Evolutionary conservation across 805 yeast genomes (phyloP), one percentile per base, ranked within the genome.

Genomic region (Wickerhamomyces strasburgensis): DNA sequence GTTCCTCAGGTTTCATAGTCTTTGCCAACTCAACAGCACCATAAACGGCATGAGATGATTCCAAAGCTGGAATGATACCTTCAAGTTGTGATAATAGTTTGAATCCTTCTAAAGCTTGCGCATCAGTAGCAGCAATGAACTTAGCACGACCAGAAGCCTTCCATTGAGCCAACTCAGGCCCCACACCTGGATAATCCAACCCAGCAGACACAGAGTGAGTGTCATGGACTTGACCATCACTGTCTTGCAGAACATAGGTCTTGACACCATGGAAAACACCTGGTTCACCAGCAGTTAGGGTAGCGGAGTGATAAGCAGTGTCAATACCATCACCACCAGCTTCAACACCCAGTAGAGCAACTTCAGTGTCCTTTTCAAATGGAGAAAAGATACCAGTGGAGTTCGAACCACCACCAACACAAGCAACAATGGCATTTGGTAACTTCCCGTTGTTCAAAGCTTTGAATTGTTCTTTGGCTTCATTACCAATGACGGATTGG

Each of bases 321-420:
- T 86, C 87, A 35, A 90, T 48, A 58, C 99, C 99, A 51, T 86
- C 95, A 63, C 99, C 99, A 61, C 96, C 99, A 34, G 99, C 99
- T 68, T 93, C 99, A 43, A 89, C 87, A 61, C 99, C 99, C 21
- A 89, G 65, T 58, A 93, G 68, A 56, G 75, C 77, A 31, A 93
- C 99, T 7, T 75, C 67, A 13, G 58, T 47, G 58, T 88, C 96
- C 14, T 85, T 68, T 58, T 87, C 94, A 58, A 93, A 93, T 37
- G 98, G 97, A 16, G 87, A 80, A 64, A 93, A 93, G 75, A 90
- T 78, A 61, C 99, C 99, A 23, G 94, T 78, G 35, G 96, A 82
- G 72, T 93, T 93, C 14, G 96, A 87, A 38, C 99, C 99, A 56
- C 99, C 99, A 55, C 99, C 99, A 34, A 93, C 98, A 72, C 99